A percentile compares a stretch with the other conserved stretches of the same genome.
These are phyloP conservation scores for Candida railenensis DNA, from an alignment of 805 yeast species.

Conservation along the genomic window DNA sequence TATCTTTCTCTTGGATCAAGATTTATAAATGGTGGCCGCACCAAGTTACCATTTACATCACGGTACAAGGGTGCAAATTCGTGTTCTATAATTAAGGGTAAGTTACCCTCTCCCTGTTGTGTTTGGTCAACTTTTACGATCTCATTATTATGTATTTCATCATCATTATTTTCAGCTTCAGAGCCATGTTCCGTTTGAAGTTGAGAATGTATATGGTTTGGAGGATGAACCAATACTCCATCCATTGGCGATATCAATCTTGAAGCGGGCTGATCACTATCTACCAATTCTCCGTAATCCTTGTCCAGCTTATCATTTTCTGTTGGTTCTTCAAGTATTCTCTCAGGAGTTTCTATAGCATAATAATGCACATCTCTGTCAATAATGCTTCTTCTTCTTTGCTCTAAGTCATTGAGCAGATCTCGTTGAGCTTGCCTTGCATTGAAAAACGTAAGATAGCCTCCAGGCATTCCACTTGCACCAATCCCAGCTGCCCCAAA, in stretches of 20 bases:
- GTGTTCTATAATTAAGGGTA: constrained; percentile 23
- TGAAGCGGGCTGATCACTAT: not conserved
- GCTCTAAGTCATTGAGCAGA: constrained; percentile 4
- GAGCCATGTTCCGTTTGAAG: not conserved
- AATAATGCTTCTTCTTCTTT: constrained; percentile 1
- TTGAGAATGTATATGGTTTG: not conserved
- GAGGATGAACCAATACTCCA: constrained; percentile 3
- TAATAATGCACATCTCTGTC: not conserved
- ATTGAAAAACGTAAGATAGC: constrained; percentile 1
- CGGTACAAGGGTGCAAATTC: constrained; percentile 34
- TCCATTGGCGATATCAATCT: constrained; percentile 4
- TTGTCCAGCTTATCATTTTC: not conserved
- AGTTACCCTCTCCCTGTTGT: not conserved
- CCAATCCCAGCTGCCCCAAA: not conserved
- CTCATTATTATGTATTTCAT: not conserved
- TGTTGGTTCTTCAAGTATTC: not conserved
- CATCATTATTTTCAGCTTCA: not conserved
- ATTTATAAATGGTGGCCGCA: constrained; percentile 44
- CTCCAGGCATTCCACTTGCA: constrained; percentile 1
- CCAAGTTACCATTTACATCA: constrained; percentile 37
- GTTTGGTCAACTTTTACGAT: not conserved
- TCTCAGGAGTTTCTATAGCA: not conserved
- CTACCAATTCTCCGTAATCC: not conserved
- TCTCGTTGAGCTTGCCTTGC: not conserved
- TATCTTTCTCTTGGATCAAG: constrained; percentile 44